phyloP scores from a whole-genome alignment of 1,139 yeast species.

The Pichia sp. region DNA sequence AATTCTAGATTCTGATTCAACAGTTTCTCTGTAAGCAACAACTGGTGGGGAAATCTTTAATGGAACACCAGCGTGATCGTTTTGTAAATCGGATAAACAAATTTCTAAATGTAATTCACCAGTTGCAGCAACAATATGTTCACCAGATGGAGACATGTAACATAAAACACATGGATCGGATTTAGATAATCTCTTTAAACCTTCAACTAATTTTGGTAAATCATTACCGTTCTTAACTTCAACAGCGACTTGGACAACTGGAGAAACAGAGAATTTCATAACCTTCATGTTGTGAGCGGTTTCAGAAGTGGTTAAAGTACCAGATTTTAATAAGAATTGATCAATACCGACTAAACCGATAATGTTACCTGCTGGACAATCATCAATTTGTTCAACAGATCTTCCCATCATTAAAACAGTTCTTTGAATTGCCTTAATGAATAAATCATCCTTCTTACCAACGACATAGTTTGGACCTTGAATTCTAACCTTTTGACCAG shows the following conservation, averaged over 20 bases:
- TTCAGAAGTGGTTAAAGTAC: constrained; percentile 97
- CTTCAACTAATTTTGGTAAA: constrained; percentile 99
- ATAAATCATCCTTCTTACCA: constrained; percentile 97
- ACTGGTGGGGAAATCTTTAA: constrained; percentile 97
- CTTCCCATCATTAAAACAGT: constrained; percentile 99
- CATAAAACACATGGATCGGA: constrained; percentile 98
- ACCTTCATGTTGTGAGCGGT: constrained; percentile 99
- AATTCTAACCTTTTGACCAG: constrained; percentile 99
- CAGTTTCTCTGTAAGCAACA: constrained; percentile 99
- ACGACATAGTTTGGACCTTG: constrained; percentile 99
- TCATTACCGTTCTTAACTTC: constrained; percentile 99
- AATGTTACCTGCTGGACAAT: constrained; percentile 99
- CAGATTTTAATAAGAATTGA: constrained; percentile 98
- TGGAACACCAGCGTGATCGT: constrained; percentile 99
- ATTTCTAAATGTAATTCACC: constrained; percentile 99
- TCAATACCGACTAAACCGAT: constrained; percentile 99
- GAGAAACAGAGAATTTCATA: constrained; percentile 99
- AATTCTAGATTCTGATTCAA: constrained; percentile 88
- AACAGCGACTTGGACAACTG: constrained; percentile 99
- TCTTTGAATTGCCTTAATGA: constrained; percentile 97
- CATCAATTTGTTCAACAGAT: constrained; percentile 95
- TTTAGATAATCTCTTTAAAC: constrained; percentile 99
- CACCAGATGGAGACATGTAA: constrained; percentile 90
- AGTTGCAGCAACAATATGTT: constrained; percentile 99
- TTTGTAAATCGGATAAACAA: constrained; percentile 92